Conservation (phyloP, 176 grass and related monocot species). For the Aechmea fasciata region DNA sequence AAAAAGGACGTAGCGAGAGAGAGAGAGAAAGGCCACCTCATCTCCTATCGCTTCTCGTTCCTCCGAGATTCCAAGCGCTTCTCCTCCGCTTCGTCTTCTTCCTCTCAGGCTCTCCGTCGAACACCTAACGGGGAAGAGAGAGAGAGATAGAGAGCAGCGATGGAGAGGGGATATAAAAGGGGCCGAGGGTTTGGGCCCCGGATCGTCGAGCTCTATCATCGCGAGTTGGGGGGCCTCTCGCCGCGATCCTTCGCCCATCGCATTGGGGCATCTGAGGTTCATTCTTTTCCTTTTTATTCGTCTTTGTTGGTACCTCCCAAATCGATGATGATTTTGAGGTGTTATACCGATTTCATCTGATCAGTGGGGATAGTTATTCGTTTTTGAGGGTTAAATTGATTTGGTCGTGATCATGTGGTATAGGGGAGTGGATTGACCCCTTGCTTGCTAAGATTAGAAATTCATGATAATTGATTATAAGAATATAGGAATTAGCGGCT, state of each 20-base stretch:
- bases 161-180: not conserved
- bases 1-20: too few species aligned
- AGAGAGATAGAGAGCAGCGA: conserved; percentile 2
- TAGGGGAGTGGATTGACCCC: too few species aligned
- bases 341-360: not conserved
- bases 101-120: not conserved
- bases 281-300: not conserved
- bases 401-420: too few species aligned
- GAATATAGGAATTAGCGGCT: too few species aligned
- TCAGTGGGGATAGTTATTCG: not conserved
- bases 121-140: not conserved
- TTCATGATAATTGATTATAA: too few species aligned
- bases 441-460: too few species aligned
- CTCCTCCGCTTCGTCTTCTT: not conserved
- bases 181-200: conserved; percentile 7
- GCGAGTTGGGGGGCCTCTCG: conserved; percentile 51
- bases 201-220: conserved; percentile 46
- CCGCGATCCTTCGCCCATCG: conserved; percentile 52
- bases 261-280: conserved; percentile 50
- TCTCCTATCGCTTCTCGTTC: too few species aligned
- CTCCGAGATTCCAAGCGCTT: not conserved
- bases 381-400: too few species aligned
- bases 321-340: not conserved
- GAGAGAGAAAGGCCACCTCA: too few species aligned
- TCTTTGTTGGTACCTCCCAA: too few species aligned